These are phyloP conservation scores for Trichophyton simii DNA, from an alignment of 2,329 filamentous ascomycete species.

Conservation along the genomic window DNA sequence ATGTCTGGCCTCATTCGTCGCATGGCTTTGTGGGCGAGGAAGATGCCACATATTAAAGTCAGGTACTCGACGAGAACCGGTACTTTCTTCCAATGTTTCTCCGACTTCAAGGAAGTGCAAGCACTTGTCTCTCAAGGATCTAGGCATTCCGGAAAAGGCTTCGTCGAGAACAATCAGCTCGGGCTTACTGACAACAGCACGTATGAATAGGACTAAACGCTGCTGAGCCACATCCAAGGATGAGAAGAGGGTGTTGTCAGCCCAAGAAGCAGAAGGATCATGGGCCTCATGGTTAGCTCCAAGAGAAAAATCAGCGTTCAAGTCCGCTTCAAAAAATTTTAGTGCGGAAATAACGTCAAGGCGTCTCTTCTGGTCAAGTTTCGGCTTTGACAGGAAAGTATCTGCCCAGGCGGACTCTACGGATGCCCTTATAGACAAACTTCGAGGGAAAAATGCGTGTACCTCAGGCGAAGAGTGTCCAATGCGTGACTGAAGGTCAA, in stretches of 20 bases:
- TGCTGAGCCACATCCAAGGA: constrained; percentile 45
- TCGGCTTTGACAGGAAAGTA: constrained; percentile 63
- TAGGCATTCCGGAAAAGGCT: constrained; percentile 76
- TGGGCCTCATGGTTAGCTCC: not conserved
- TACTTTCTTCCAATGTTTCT: constrained; percentile 31
- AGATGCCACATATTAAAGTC: constrained; percentile 8
- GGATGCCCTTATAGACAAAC: constrained; percentile 58
- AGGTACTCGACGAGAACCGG: constrained; percentile 11
- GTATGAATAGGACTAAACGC: constrained; percentile 70
- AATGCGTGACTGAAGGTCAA: constrained; percentile 79
- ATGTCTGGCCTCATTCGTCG: constrained; percentile 14
- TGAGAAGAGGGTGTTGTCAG: constrained; percentile 51
- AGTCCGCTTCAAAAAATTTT: constrained; percentile 62
- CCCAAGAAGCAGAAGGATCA: not conserved
- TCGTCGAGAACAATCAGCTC: constrained; percentile 79
- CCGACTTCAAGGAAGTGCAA: constrained; percentile 63
- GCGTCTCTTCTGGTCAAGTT: constrained; percentile 45
- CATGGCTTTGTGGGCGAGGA: constrained; percentile 4
- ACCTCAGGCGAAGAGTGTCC: constrained; percentile 92
- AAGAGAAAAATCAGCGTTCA: constrained; percentile 36
- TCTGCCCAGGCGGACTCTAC: constrained; percentile 84
- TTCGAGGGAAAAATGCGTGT: constrained; percentile 78
- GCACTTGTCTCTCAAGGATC: constrained; percentile 71
- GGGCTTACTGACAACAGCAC: constrained; percentile 65
- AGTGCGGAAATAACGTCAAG: constrained; percentile 57